Evolutionary conservation across 768 basidiomycete species (phyloP).

Genomic region (Piloderma croceum): DNA sequence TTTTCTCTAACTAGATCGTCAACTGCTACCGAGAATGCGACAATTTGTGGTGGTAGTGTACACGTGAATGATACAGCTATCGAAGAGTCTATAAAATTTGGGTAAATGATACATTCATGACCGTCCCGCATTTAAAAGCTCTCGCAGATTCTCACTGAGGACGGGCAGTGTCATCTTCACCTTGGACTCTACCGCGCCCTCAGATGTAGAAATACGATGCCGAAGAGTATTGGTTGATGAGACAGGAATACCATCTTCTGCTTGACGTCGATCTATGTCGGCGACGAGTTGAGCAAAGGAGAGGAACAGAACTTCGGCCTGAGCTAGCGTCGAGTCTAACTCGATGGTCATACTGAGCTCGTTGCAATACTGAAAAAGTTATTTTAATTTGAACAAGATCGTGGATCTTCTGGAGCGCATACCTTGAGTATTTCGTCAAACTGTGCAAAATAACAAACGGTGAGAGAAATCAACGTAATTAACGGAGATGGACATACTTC

Average conservation of each 20-base stretch:
- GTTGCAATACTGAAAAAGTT: constrained; percentile 67
- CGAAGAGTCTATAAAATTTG: not conserved
- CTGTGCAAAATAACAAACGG: constrained; percentile 29
- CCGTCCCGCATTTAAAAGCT: constrained; percentile 47
- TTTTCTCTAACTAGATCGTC: not conserved
- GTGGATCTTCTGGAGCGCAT: too few species aligned
- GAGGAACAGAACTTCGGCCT: constrained; percentile 94
- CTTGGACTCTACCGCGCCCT: constrained; percentile 1
- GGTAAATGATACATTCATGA: constrained; percentile 9
- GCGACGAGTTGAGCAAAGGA: constrained; percentile 86
- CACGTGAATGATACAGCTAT: constrained; percentile 1
- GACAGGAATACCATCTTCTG: constrained; percentile 42
- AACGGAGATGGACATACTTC: constrained; percentile 54
- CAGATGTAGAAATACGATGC: constrained; percentile 23
- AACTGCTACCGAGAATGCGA: too few species aligned
- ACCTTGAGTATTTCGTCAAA: constrained; percentile 81
- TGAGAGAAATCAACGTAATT: not conserved
- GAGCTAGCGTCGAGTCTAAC: constrained; percentile 89
- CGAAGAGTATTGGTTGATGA: constrained; percentile 25
- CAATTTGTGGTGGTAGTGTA: constrained; percentile 2
- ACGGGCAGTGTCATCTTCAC: constrained; percentile 37
- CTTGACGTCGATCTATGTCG: constrained; percentile 78
- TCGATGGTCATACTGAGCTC: constrained; percentile 96
- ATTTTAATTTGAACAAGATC: too few species aligned
- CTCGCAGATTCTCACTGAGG: constrained; percentile 59